Percentiles rank a stretch among this genome's conserved stretches.
phyloP scores from a whole-genome alignment of 148 eudicot species.

The Rhododendron kiyosumense region DNA sequence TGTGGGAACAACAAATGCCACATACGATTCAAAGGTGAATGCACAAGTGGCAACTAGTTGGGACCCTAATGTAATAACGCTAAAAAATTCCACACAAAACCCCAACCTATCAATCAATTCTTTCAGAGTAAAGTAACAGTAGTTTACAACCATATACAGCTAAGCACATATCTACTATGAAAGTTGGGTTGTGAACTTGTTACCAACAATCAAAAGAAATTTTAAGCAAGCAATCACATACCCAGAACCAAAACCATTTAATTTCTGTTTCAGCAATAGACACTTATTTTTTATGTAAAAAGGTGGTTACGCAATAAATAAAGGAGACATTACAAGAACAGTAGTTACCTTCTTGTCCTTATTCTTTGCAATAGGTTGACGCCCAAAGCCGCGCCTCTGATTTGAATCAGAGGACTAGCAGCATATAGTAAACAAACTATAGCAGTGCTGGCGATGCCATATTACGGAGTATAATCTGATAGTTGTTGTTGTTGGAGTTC shows the following conservation, averaged over 20 bases:
- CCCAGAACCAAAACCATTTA: not conserved
- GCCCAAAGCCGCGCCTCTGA: constrained; percentile 19
- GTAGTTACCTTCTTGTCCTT: not conserved
- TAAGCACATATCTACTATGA: not conserved
- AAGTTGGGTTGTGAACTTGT: not conserved
- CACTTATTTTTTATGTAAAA: not conserved
- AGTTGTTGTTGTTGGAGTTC: not conserved
- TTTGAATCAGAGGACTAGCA: constrained; percentile 21
- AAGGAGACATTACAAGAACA: not conserved
- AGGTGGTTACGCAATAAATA: not conserved
- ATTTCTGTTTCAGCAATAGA: no score
- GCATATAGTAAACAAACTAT: not conserved
- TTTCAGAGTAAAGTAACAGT: not conserved
- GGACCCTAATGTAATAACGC: not conserved
- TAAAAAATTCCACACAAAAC: not conserved
- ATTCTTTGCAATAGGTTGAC: not conserved
- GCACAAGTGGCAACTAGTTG: not conserved
- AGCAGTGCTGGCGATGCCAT: not conserved
- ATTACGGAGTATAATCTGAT: not conserved
- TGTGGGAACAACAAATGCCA: not conserved
- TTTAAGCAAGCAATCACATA: not conserved
- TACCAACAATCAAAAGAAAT: not conserved
- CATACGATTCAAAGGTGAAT: not conserved
- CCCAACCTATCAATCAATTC: not conserved
- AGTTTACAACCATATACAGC: not conserved